phyloP scores from a whole-genome alignment of 1,284 basidiomycete species.

The Vanrija humicola region DNA sequence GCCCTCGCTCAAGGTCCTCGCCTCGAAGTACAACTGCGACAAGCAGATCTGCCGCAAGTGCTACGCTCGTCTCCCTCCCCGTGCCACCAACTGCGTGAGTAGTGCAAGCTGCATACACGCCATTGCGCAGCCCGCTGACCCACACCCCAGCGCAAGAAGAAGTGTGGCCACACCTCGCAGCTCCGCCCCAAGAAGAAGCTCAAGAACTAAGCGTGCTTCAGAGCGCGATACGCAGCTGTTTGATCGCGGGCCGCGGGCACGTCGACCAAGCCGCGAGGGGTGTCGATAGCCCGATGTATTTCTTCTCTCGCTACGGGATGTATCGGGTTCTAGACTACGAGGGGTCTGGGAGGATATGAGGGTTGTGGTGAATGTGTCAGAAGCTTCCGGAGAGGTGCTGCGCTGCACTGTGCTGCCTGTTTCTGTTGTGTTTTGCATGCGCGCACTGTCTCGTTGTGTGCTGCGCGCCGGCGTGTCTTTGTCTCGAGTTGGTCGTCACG shows the following conservation, averaged over 20 bases:
- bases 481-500: no score
- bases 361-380: no score
- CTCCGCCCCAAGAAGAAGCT: conserved; percentile 88
- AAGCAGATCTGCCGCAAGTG: conserved; percentile 99
- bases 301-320: conserved; percentile 17
- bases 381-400: not conserved
- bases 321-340: not conserved
- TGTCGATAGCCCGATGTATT: conserved; percentile 28
- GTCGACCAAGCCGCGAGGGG: conserved; percentile 16
- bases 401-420: no score
- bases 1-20: conserved; percentile 95
- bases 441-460: no score
- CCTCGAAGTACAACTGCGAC: conserved; percentile 94
- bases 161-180: conserved; percentile 87
- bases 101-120: conserved; percentile 52
- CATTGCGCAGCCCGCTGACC: not conserved
- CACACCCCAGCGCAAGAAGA: conserved; percentile 45
- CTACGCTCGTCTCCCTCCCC: conserved; percentile 97
- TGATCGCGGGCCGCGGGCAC: conserved; percentile 2
- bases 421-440: no score
- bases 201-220: conserved; percentile 60
- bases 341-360: not conserved
- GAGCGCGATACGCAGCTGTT: not conserved
- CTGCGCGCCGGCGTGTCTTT: not conserved
- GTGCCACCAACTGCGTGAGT: conserved; percentile 99